Percentiles rank a stretch among this genome's conserved stretches.
phyloP scores from a whole-genome alignment of 2,329 filamentous ascomycete genomes.

The Cladosporium sp. region DNA sequence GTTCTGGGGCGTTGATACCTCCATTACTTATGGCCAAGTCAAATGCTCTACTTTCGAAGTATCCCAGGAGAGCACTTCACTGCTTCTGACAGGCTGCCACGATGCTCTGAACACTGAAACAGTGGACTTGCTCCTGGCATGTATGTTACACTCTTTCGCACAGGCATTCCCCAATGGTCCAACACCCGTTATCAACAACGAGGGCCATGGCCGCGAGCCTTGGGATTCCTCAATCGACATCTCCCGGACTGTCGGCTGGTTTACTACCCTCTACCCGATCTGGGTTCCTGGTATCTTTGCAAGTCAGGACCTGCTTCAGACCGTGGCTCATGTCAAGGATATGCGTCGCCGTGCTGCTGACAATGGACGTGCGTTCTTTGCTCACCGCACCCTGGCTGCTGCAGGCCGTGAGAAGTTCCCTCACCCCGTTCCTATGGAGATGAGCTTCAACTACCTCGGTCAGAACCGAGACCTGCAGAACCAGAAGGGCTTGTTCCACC shows the following conservation, averaged over 20 bases:
- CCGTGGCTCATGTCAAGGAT: constrained; percentile 4
- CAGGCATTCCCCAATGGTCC: constrained; percentile 39
- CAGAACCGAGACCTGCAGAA: constrained; percentile 9
- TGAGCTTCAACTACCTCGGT: constrained; percentile 8
- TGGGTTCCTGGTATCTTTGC: neutral
- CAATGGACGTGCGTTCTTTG: constrained; percentile 9
- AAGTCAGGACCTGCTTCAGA: constrained; percentile 5
- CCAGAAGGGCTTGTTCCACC: constrained; percentile 10
- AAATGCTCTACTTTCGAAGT: constrained; percentile 6
- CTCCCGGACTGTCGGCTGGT: constrained; percentile 50
- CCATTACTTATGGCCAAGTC: constrained; percentile 11
- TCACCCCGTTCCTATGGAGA: constrained; percentile 9
- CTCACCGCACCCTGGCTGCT: constrained; percentile 1
- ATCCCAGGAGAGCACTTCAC: constrained; percentile 22
- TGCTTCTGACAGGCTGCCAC: constrained; percentile 23
- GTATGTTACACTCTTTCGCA: constrained; percentile 40
- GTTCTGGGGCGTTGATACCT: constrained; percentile 38
- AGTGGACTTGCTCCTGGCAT: constrained; percentile 34
- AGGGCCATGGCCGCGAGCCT: constrained; percentile 46
- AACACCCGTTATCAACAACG: constrained; percentile 43
- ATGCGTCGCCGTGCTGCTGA: constrained; percentile 5
- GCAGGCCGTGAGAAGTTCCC: constrained; percentile 4
- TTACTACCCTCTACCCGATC: constrained; percentile 36
- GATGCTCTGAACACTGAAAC: constrained; percentile 33
- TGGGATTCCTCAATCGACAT: constrained; percentile 45